Evolutionary conservation across 306 rosid species (phyloP).

Genomic region (Styphnolobium japonicum): DNA sequence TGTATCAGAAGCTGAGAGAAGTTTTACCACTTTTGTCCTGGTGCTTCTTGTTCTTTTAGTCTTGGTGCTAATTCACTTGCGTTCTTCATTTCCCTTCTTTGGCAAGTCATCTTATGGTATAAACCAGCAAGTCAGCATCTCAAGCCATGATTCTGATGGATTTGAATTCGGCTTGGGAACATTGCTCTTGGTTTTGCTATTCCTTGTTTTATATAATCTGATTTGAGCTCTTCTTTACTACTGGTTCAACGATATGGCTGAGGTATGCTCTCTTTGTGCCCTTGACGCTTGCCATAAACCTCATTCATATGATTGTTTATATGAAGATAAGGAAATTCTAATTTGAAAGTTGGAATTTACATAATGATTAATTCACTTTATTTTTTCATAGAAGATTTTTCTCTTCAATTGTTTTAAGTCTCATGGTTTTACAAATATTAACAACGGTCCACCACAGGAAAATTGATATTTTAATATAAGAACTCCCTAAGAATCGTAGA

Average conservation of each 20-base stretch:
- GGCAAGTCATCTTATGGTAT: slow-evolving; percentile 21
- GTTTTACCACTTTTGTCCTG: background rate
- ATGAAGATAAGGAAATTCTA: no score
- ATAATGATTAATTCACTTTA: background rate
- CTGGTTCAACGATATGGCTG: background rate
- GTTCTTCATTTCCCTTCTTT: slow-evolving; percentile 26
- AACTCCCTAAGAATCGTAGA: background rate
- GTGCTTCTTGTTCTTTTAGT: slow-evolving; percentile 36
- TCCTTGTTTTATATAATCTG: slow-evolving; percentile 31
- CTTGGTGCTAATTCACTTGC: background rate
- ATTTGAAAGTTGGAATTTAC: no score
- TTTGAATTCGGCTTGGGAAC: slow-evolving; percentile 37
- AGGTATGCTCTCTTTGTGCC: background rate
- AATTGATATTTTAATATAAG: background rate
- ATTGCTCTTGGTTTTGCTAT: slow-evolving; percentile 40
- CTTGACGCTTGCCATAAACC: background rate
- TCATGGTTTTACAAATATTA: no score
- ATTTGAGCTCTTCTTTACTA: background rate
- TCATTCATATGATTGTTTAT: no score
- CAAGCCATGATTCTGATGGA: slow-evolving; percentile 31
- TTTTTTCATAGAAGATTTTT: background rate
- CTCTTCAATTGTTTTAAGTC: no score
- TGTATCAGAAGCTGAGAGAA: slow-evolving; percentile 28
- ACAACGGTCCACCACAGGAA: background rate
- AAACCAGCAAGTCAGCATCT: background rate